Percentiles rank a stretch among this genome's conserved stretches.
Evolutionary conservation across 352 stramenopile genomes (phyloP).

Genomic region (Nothophytophthora sp.): DNA sequence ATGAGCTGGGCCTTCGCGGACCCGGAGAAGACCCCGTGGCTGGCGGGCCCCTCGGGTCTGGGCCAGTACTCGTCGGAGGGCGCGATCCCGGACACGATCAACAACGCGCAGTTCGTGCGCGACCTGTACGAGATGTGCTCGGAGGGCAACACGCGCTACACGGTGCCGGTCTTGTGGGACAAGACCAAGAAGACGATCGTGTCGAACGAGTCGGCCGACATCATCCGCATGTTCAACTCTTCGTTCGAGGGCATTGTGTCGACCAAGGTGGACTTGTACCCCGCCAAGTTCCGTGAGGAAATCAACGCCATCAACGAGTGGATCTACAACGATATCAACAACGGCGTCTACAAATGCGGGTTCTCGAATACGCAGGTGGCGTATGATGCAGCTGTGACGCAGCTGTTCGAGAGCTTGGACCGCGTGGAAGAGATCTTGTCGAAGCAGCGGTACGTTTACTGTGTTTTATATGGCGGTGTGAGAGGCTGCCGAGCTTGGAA

Average conservation of each 20-base stretch:
- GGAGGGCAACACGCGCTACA: constrained; percentile 80
- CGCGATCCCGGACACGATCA: constrained; percentile 63
- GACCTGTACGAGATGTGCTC: constrained; percentile 84
- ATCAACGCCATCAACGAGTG: constrained; percentile 93
- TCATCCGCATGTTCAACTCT: constrained; percentile 92
- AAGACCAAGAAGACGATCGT: constrained; percentile 91
- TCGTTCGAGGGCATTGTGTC: constrained; percentile 77
- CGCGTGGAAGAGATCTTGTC: constrained; percentile 68
- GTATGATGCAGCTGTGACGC: constrained; percentile 83
- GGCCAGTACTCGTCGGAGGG: constrained; percentile 72
- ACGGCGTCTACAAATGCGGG: constrained; percentile 92
- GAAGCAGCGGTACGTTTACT: constrained; percentile 51
- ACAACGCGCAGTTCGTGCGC: constrained; percentile 63
- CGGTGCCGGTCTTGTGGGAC: constrained; percentile 93
- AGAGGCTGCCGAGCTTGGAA: too few relatives aligned
- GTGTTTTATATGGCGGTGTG: constrained; percentile 9
- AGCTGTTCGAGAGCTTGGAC: constrained; percentile 73
- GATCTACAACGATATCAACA: constrained; percentile 93
- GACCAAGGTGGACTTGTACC: constrained; percentile 80
- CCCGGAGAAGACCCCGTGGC: constrained; percentile 56
- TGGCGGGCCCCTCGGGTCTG: constrained; percentile 63
- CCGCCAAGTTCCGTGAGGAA: constrained; percentile 62
- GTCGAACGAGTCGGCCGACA: constrained; percentile 94
- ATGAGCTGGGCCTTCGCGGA: constrained; percentile 86
- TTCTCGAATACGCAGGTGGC: constrained; percentile 89